phyloP scores from a whole-genome alignment of 2,329 filamentous ascomycete species.

The Dactylellina sp. region DNA sequence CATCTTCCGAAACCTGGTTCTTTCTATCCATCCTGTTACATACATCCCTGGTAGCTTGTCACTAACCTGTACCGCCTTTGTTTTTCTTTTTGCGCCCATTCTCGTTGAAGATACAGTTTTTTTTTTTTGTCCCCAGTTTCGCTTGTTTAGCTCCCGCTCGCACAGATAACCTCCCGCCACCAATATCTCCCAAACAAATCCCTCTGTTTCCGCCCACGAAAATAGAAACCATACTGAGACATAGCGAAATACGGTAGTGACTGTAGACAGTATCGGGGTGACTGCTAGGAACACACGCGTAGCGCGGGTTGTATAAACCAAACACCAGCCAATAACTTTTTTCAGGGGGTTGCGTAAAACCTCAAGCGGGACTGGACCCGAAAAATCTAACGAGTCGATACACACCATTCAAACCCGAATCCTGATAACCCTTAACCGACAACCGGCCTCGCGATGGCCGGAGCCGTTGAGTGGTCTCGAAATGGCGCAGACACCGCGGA shows the following conservation, averaged over 20 bases:
- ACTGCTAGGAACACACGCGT: slow-evolving; percentile 53
- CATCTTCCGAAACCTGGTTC: slow-evolving; percentile 11
- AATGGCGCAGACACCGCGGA: slow-evolving; percentile 59
- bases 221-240: slow-evolving; percentile 55
- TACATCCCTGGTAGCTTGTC: slow-evolving; percentile 40
- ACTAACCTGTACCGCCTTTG: slow-evolving; percentile 54
- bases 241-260: slow-evolving; percentile 52
- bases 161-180: slow-evolving; percentile 54
- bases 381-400: slow-evolving; percentile 19
- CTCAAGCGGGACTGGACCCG: slow-evolving; percentile 30
- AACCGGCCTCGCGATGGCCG: slow-evolving; percentile 58
- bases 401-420: slow-evolving; percentile 36
- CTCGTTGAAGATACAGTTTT: slow-evolving; percentile 49
- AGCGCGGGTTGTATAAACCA: slow-evolving; percentile 55
- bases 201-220: slow-evolving; percentile 43
- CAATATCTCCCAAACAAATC: slow-evolving; percentile 24
- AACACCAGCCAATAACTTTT: slow-evolving; percentile 12
- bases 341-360: slow-evolving; percentile 39
- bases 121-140: slow-evolving; percentile 41
- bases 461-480: slow-evolving; percentile 60
- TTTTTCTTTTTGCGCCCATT: slow-evolving; percentile 39
- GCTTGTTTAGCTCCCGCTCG: slow-evolving; percentile 57
- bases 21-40: slow-evolving; percentile 23
- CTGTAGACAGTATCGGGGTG: slow-evolving; percentile 55
- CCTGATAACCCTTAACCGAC: slow-evolving; percentile 39